These are phyloP conservation scores for Chrysanthemum lavandulifolium DNA, from an alignment of 129 eudicot genomes.

Conservation along the genomic window DNA sequence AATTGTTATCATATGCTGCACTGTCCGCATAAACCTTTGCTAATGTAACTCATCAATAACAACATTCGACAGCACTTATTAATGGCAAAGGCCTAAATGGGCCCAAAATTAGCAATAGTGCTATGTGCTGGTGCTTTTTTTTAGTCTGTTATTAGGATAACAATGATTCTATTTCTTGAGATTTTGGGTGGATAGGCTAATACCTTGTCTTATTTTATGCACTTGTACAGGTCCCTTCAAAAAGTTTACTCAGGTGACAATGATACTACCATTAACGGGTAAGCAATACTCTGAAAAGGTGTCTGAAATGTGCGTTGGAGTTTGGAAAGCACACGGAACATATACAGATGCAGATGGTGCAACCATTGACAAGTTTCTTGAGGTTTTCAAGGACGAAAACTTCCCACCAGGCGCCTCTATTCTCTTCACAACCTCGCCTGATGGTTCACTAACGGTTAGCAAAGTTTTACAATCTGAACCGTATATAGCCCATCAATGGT, in stretches of 20 bases:
- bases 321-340: conserved; percentile 59
- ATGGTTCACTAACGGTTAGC: conserved; percentile 56
- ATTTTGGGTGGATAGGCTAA: too few species aligned
- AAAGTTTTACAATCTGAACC: too few species aligned
- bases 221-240: conserved; percentile 65
- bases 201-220: background rate
- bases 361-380: conserved; percentile 63
- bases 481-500: too few species aligned
- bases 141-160: background rate
- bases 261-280: conserved; percentile 81
- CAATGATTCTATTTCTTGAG: background rate
- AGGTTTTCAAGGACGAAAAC: conserved; percentile 58
- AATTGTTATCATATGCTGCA: too few species aligned
- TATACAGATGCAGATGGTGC: conserved; percentile 59
- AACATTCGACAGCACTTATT: too few species aligned
- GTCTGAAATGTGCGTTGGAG: conserved; percentile 58
- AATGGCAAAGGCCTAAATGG: too few species aligned
- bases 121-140: too few species aligned
- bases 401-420: conserved; percentile 79
- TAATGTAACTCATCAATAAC: too few species aligned
- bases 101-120: too few species aligned
- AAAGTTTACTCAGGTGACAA: conserved; percentile 63
- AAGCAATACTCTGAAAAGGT: conserved; percentile 83
- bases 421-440: conserved; percentile 57
- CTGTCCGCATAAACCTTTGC: too few species aligned